Base-by-base conservation (phyloP, 345 rosid genomes). In the Syzygium jambos region DNA sequence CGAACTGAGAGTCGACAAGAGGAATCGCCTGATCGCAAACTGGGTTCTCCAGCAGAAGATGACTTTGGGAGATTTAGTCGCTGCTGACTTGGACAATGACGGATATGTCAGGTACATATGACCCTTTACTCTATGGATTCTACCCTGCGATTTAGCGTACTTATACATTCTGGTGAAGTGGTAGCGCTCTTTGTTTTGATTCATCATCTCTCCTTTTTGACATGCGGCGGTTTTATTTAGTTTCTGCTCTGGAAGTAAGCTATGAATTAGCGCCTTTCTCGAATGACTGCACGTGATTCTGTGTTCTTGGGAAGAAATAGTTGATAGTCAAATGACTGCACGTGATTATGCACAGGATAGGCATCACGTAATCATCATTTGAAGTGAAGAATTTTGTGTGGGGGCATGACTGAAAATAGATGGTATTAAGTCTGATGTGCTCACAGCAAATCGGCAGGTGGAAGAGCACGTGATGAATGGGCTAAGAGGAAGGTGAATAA, bases 81-180 rank as follows among this genome's bases (percentile, higher is more conserved):
- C 97, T 27, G 97, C 97, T 9, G 95, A 95, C 87, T 91, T 94
- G 68, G 95, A 95, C 54, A 89, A 94, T 53, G 95, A 94, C 78
- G 96, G 95, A n/a, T 92, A 93, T 54, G 92, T 94, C 91, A 94
- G 97, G 97, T 95, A 92, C 82, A 11, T 19, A 38, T 73, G 82
- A 38, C 49, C 82, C 82, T 73, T 38, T 49, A 38, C 25, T 73
- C 82, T 73, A 73, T 2, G 82, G 49, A 73, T 73, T 73, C 82
- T 22, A 73, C 38, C 38, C 49, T 38, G 82, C 49, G 1, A 73
- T 73, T 73, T 73, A 38, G 82, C 2, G 49, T 38, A 73, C 27
- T 19, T 19, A 73, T 1, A 38, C 80, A 73, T 73, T 68, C 46
- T 30, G 78, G 78, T 68, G 78, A 68, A 16, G 43, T 73, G 27